Percentiles rank a stretch among this genome's conserved stretches.
These are phyloP conservation scores for Collariella sp. DNA, from an alignment of 495 filamentous ascomycete species.

Conservation along the genomic window DNA sequence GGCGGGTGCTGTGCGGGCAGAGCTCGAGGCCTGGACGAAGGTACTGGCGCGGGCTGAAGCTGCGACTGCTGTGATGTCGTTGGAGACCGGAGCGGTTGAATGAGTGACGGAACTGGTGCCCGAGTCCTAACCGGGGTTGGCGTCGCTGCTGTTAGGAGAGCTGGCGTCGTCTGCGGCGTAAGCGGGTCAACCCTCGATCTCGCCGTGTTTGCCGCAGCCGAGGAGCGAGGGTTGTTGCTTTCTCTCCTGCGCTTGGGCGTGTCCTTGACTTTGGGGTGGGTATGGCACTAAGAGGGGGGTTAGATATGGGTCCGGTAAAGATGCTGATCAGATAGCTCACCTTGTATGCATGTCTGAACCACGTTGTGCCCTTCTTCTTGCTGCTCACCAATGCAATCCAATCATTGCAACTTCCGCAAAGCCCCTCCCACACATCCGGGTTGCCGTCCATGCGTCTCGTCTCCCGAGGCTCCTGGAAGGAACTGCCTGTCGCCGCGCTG, in stretches of 20 bases:
- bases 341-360: conserved; percentile 81
- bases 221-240: conserved; percentile 42
- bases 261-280: conserved; percentile 66
- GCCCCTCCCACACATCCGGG: conserved; percentile 70
- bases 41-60: conserved; percentile 21
- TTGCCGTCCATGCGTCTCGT: conserved; percentile 69
- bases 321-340: conserved; percentile 35
- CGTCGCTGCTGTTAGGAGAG: conserved; percentile 27
- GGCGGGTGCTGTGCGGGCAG: conserved; percentile 24
- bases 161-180: conserved; percentile 38
- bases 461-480: conserved; percentile 64
- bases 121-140: conserved; percentile 28
- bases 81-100: neutral
- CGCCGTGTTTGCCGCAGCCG: conserved; percentile 27
- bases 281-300: conserved; percentile 50
- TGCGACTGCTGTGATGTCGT: conserved; percentile 10
- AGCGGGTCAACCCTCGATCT: conserved; percentile 33
- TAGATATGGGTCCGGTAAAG: neutral
- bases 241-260: conserved; percentile 62
- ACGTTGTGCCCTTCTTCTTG: conserved; percentile 80
- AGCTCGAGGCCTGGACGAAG: conserved; percentile 15
- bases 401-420: conserved; percentile 67
- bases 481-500: conserved; percentile 63
- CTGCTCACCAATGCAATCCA: conserved; percentile 73
- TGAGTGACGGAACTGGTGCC: conserved; percentile 10